Percentiles rank a stretch among this genome's conserved stretches.
Conservation (phyloP, 2,329 filamentous ascomycete species). For the Apiospora malaysiana region DNA sequence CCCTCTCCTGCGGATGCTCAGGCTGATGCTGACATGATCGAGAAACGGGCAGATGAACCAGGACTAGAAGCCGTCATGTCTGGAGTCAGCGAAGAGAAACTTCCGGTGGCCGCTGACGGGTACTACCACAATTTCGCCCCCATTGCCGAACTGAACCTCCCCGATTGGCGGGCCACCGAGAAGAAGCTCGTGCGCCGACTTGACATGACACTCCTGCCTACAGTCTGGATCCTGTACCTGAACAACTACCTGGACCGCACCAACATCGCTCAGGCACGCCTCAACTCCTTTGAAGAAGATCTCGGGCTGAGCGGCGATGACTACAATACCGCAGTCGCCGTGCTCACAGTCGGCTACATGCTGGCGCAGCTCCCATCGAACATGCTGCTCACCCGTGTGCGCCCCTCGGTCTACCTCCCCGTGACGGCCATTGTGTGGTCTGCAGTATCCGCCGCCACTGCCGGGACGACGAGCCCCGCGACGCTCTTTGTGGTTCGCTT, state of each 20-base stretch:
- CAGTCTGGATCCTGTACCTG: slow-evolving; percentile 29
- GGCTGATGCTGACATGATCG: too few relatives aligned
- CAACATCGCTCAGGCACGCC: slow-evolving; percentile 48
- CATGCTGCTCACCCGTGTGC: slow-evolving; percentile 39
- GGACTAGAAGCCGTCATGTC: too few relatives aligned
- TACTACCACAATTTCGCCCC: background rate
- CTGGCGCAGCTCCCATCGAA: slow-evolving; percentile 40
- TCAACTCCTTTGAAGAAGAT: slow-evolving; percentile 36
- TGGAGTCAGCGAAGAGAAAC: too few relatives aligned
- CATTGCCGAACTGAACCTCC: background rate
- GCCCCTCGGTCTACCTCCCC: slow-evolving; percentile 27
- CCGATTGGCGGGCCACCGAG: background rate
- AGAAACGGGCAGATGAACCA: too few relatives aligned
- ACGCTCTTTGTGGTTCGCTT: slow-evolving; percentile 16
- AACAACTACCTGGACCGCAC: slow-evolving; percentile 53
- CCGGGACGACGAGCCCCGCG: background rate
- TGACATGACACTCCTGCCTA: slow-evolving; percentile 19
- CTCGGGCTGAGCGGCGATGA: slow-evolving; percentile 23
- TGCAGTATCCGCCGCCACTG: background rate
- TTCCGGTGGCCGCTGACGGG: too few relatives aligned
- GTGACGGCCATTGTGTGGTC: slow-evolving; percentile 14
- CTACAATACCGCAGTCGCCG: slow-evolving; percentile 25
- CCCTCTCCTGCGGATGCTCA: too few relatives aligned
- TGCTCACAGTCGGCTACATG: slow-evolving; percentile 27
- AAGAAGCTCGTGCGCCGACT: slow-evolving; percentile 18